phyloP scores from a whole-genome alignment of 768 basidiomycete genomes.

The Mycena galericulata region DNA sequence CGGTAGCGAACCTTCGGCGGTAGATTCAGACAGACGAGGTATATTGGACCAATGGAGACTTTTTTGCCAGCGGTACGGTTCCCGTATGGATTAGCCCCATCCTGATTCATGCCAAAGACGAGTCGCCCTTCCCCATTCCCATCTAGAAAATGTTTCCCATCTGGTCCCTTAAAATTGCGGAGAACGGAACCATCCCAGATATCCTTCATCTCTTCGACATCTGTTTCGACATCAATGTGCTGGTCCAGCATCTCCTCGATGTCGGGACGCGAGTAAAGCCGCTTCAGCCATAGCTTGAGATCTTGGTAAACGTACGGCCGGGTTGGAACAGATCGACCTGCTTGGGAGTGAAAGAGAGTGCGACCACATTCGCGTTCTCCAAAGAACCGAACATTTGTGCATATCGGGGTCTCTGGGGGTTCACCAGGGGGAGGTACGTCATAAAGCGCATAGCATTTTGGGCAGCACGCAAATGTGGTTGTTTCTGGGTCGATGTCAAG shows the following conservation, averaged over 20 bases:
- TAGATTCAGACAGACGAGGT: conserved; percentile 28
- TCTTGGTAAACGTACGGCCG: conserved; percentile 10
- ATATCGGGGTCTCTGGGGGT: background rate
- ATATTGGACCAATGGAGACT: conserved; percentile 34
- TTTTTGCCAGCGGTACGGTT: conserved; percentile 8
- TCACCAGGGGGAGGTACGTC: background rate
- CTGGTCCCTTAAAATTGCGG: conserved; percentile 24
- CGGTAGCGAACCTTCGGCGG: conserved; percentile 40
- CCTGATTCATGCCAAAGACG: conserved; percentile 25
- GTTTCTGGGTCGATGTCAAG: conserved; percentile 8
- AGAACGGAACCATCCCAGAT: conserved; percentile 18
- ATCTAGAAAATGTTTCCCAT: conserved; percentile 34
- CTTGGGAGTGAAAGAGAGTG: background rate
- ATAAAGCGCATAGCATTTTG: conserved; percentile 2
- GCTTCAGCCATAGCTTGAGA: conserved; percentile 2
- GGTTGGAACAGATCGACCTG: background rate
- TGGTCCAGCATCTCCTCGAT: conserved; percentile 5
- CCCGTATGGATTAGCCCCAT: conserved; percentile 32
- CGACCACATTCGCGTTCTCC: background rate
- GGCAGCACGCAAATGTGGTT: conserved; percentile 3
- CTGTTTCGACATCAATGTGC: conserved; percentile 1
- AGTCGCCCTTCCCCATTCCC: conserved; percentile 21
- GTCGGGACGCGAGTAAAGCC: conserved; percentile 8
- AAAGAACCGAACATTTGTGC: background rate
- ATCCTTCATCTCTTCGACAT: background rate